Conservation (phyloP, 129 eudicot species). For the carrot (Daucus carota) region DNA sequence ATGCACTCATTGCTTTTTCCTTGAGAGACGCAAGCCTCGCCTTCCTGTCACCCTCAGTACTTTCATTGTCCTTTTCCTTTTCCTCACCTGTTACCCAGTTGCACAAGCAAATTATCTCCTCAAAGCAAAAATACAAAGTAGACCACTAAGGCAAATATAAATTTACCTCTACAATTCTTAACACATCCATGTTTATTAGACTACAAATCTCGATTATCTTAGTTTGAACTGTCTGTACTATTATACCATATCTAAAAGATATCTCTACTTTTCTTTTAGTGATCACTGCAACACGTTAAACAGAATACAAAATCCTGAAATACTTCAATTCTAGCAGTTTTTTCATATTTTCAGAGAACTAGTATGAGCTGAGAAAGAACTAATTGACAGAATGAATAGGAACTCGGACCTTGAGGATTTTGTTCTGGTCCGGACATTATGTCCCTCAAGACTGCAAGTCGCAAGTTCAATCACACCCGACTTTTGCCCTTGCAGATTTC, state of each 20-base stretch:
- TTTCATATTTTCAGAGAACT: not conserved
- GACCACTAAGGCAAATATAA: not conserved
- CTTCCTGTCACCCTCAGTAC: constrained; percentile 69
- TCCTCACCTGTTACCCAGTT: constrained; percentile 42
- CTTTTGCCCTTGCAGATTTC: constrained; percentile 32
- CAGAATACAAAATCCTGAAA: not conserved
- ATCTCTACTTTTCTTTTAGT: not conserved
- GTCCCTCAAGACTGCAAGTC: constrained; percentile 47
- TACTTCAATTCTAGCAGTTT: not conserved
- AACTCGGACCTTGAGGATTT: constrained; percentile 56
- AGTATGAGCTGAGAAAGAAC: not conserved
- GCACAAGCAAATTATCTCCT: not conserved
- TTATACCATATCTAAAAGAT: not conserved
- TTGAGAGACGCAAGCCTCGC: constrained; percentile 69
- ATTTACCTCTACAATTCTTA: not conserved
- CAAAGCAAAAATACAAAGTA: not conserved
- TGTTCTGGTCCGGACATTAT: constrained; percentile 43
- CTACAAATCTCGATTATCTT: not conserved
- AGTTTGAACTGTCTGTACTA: not conserved
- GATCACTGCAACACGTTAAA: not conserved
- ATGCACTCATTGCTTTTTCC: constrained; percentile 68
- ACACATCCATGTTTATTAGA: not conserved
- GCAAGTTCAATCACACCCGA: constrained; percentile 28
- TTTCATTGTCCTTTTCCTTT: constrained; percentile 48
- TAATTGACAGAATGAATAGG: constrained; percentile 1